A percentile compares a stretch with the other conserved stretches of the same genome.
These are phyloP conservation scores for Xylaria sp. DNA, from an alignment of 2,329 filamentous ascomycete species.

Conservation along the genomic window DNA sequence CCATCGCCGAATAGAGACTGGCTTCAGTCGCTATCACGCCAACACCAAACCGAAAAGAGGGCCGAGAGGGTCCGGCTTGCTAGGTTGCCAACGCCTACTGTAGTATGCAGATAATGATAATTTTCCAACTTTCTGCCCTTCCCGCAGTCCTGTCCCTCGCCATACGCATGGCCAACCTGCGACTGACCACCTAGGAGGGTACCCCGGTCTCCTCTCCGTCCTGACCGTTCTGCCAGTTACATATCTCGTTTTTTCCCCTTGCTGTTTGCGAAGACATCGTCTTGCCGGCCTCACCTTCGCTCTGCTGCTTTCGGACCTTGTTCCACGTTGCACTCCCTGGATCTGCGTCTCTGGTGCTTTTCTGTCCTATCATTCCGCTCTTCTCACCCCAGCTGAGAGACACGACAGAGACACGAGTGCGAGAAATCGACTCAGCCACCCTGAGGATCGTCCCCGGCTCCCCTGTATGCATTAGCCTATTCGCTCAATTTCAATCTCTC, in stretches of 20 bases:
- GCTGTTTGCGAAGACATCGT: not conserved
- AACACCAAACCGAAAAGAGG: too few relatives aligned
- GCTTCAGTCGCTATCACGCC: too few relatives aligned
- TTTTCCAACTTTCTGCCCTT: not conserved
- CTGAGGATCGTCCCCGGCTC: constrained; percentile 15
- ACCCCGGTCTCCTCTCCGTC: too few relatives aligned
- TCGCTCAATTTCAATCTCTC: constrained; percentile 31
- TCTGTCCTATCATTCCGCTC: constrained; percentile 29
- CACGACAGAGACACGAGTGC: constrained; percentile 21
- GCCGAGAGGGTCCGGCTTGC: not conserved
- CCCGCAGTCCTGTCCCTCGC: not conserved
- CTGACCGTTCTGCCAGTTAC: too few relatives aligned
- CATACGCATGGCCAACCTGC: too few relatives aligned
- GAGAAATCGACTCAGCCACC: constrained; percentile 32
- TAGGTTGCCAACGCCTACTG: not conserved
- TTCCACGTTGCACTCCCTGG: constrained; percentile 15
- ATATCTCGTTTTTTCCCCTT: not conserved
- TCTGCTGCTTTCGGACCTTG: constrained; percentile 16
- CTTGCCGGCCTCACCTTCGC: constrained; percentile 13
- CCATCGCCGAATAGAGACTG: too few relatives aligned
- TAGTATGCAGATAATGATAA: not conserved
- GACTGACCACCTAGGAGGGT: too few relatives aligned
- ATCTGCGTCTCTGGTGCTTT: constrained; percentile 22
- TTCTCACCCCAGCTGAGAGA: constrained; percentile 23
- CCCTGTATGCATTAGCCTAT: constrained; percentile 33